phyloP scores from a whole-genome alignment of 2,329 filamentous ascomycete species.

The Exserohilum turcica region DNA sequence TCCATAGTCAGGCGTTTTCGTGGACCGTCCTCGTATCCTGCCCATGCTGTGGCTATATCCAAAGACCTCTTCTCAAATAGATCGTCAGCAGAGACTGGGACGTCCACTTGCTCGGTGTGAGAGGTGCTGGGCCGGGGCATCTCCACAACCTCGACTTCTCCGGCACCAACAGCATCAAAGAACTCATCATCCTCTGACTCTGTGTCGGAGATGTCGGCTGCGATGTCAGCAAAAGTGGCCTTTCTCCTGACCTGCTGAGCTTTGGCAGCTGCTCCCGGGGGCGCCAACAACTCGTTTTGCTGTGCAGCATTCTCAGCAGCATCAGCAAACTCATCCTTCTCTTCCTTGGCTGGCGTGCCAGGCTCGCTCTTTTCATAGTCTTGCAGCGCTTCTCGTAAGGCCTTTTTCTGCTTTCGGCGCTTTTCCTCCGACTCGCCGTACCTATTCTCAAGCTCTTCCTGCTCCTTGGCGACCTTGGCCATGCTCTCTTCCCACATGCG shows the following conservation, averaged over 20 bases:
- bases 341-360: slow-evolving; percentile 18
- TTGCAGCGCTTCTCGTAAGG: slow-evolving; percentile 82
- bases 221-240: slow-evolving; percentile 71
- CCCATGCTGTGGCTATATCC: slow-evolving; percentile 78
- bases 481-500: slow-evolving; percentile 98
- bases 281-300: slow-evolving; percentile 28
- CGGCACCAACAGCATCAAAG: slow-evolving; percentile 94
- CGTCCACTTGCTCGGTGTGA: slow-evolving; percentile 42
- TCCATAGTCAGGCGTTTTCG: slow-evolving; percentile 83
- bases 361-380: slow-evolving; percentile 46
- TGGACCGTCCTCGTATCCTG: slow-evolving; percentile 88
- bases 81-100: slow-evolving; percentile 50
- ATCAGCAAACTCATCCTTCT: slow-evolving; percentile 41
- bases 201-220: slow-evolving; percentile 67
- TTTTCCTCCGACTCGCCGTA: slow-evolving; percentile 91
- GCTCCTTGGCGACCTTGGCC: slow-evolving; percentile 93
- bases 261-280: slow-evolving; percentile 20
- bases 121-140: slow-evolving; percentile 57
- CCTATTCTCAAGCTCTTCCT: slow-evolving; percentile 85
- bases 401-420: slow-evolving; percentile 85
- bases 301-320: slow-evolving; percentile 44
- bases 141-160: slow-evolving; percentile 80
- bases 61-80: slow-evolving; percentile 56
- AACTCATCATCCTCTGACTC: slow-evolving; percentile 91
- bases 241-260: slow-evolving; percentile 57